Conservation (phyloP, 2,329 filamentous ascomycete species). For the Diplocarpon mali region DNA sequence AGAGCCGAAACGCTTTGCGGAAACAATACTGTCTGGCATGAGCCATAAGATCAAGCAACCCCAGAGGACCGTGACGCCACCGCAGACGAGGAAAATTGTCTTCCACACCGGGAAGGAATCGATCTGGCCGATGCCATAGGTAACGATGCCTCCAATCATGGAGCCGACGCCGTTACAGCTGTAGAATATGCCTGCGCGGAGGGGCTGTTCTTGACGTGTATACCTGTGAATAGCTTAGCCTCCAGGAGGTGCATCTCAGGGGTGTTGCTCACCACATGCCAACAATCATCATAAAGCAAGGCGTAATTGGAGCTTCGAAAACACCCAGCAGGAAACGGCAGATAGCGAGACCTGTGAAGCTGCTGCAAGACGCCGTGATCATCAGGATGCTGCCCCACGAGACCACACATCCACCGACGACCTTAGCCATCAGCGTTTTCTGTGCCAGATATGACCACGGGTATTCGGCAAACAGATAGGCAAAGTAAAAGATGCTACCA, state of each 20-base stretch:
- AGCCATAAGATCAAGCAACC: slow-evolving; percentile 30
- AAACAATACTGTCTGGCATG: slow-evolving; percentile 34
- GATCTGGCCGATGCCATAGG: slow-evolving; percentile 34
- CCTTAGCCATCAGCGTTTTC: slow-evolving; percentile 43
- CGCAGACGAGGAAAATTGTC: slow-evolving; percentile 35
- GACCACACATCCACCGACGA: slow-evolving; percentile 45
- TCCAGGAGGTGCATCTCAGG: background rate
- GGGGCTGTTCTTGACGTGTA: slow-evolving; percentile 54
- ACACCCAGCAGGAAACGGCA: slow-evolving; percentile 56
- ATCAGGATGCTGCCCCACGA: slow-evolving; percentile 46
- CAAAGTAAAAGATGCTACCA: slow-evolving; percentile 35
- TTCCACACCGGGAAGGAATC: slow-evolving; percentile 30
- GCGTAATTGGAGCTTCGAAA: slow-evolving; percentile 46
- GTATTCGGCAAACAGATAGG: slow-evolving; percentile 19
- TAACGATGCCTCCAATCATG: slow-evolving; percentile 47
- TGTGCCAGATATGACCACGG: slow-evolving; percentile 10
- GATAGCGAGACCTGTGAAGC: slow-evolving; percentile 47
- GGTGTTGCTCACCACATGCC: slow-evolving; percentile 44
- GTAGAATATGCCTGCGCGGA: slow-evolving; percentile 50
- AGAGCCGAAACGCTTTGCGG: slow-evolving; percentile 31
- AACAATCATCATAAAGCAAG: slow-evolving; percentile 55
- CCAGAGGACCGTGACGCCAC: slow-evolving; percentile 34
- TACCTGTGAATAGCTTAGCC: slow-evolving; percentile 22
- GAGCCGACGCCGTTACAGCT: slow-evolving; percentile 48
- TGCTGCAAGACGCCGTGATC: slow-evolving; percentile 48